Evolutionary conservation across 345 rosid species (phyloP), one percentile per base, ranked within the genome.

Genomic region (Ceriops tagal): DNA sequence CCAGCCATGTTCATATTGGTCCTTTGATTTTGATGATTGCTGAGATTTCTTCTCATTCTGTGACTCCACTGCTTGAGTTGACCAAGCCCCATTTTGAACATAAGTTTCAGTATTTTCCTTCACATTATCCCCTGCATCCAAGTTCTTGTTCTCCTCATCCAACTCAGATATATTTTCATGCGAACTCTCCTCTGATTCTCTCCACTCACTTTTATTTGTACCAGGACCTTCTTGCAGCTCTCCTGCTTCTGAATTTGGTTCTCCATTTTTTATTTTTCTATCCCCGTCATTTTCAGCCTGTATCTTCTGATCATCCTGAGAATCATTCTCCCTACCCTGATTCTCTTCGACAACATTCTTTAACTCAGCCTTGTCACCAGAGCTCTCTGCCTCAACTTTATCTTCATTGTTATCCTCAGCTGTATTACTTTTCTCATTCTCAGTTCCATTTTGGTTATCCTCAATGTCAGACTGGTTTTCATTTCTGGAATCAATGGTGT

Each of bases 51-150:
- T 92, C 80, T 92, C 98, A 15, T 82, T 78, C 84, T 83, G 90
- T 53, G 98, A 92, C 78, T 95, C 98, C 1, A 88, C 70, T n/a
- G 91, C 93, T 83, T 95, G 99, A 53, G 99, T 95, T 70, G 92
- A 80, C 78, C 87, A 95, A 19, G 99, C 82, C 67, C 92, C 87
- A 75, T 78, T 84, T 73, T 89, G 89, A 65, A 85, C 66, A 18
- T 78, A 24, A 52, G 88, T 85, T 83, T 92, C 99, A 72, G 61
- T 28, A 67, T 68, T 27, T 30, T 58, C 70, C 69, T 68, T 66
- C 49, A 67, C 61, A 70, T 69, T 72, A 68, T 70, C 83, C 53
- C 52, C 71, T 30, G 70, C 26, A 3, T 77, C 81, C 58, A 75
- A 26, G 69, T 80, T 81, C 63, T 60, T 61, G 47, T 21, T 49